These are phyloP conservation scores for Actinidia chinensis DNA, from an alignment of 179 eudicot genomes.

Conservation along the genomic window DNA sequence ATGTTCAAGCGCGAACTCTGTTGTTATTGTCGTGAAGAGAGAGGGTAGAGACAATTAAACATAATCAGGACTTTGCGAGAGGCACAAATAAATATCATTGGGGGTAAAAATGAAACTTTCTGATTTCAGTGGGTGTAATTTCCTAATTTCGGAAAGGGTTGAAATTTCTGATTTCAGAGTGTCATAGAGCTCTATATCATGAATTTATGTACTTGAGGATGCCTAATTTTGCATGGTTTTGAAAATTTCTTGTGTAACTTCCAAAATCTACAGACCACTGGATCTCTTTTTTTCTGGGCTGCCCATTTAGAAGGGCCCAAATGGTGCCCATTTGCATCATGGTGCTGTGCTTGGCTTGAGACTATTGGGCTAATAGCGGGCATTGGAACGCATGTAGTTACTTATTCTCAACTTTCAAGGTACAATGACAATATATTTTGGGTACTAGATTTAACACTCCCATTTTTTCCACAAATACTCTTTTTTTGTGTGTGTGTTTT, in stretches of 20 bases:
- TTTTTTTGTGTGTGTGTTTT: too few species aligned
- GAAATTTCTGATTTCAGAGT: not conserved
- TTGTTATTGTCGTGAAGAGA: too few species aligned
- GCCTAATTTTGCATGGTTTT: not conserved
- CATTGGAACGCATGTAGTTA: constrained; percentile 59
- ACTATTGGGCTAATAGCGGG: constrained; percentile 65
- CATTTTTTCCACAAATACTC: too few species aligned
- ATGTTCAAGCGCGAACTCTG: too few species aligned
- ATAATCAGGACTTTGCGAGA: not conserved
- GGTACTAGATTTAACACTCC: too few species aligned
- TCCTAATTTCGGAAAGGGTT: not conserved
- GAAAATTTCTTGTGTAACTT: too few species aligned
- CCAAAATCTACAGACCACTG: constrained; percentile 41
- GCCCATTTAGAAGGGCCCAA: constrained; percentile 64
- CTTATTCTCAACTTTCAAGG: not conserved
- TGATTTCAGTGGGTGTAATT: not conserved
- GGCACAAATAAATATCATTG: not conserved
- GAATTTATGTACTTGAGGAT: not conserved
- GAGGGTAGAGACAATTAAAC: not conserved
- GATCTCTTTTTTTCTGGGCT: constrained; percentile 67
- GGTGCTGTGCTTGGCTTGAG: constrained; percentile 83
- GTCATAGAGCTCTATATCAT: not conserved
- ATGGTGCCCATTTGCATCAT: constrained; percentile 74
- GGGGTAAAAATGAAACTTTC: not conserved
- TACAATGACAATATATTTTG: too few species aligned